phyloP scores from a whole-genome alignment of 148 eudicot species.

The Heliamphora exappendiculata region DNA sequence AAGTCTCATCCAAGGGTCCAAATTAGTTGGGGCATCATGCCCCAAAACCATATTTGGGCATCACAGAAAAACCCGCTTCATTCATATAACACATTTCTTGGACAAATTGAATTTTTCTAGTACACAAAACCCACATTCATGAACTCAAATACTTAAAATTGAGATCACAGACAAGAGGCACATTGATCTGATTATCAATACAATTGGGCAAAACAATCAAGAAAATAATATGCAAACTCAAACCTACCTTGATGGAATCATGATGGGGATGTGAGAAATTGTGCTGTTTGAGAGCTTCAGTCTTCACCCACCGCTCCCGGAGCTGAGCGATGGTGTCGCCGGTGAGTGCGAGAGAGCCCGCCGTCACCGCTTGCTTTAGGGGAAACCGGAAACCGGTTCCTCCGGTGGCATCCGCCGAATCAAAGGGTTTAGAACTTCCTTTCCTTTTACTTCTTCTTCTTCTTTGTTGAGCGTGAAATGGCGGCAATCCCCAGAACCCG shows the following conservation, averaged over 20 bases:
- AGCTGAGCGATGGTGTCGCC: constrained; percentile 94
- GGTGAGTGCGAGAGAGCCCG: constrained; percentile 63
- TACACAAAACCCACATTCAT: not conserved
- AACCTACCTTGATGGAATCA: constrained; percentile 35
- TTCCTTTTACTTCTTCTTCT: constrained; percentile 14
- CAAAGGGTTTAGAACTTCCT: constrained; percentile 27
- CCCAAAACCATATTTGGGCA: too few species aligned
- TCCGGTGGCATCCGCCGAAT: constrained; percentile 20
- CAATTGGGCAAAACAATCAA: too few species aligned
- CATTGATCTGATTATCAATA: too few species aligned
- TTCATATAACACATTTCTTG: not conserved
- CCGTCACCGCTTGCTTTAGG: constrained; percentile 63
- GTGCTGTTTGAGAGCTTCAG: constrained; percentile 13
- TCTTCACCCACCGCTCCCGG: constrained; percentile 34
- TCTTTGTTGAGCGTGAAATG: constrained; percentile 16
- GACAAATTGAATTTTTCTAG: not conserved
- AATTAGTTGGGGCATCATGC: too few species aligned
- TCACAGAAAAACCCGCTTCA: too few species aligned
- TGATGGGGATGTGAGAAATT: not conserved
- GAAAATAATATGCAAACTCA: not conserved
- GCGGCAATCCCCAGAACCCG: constrained; percentile 48
- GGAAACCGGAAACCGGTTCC: constrained; percentile 45
- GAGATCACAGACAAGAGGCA: too few species aligned
- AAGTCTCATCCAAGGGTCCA: too few species aligned
- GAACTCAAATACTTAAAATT: not conserved